A percentile compares a stretch with the other conserved stretches of the same genome.
These are phyloP conservation scores for Quercus agrifolia DNA, from an alignment of 306 rosid genomes.

Conservation along the genomic window DNA sequence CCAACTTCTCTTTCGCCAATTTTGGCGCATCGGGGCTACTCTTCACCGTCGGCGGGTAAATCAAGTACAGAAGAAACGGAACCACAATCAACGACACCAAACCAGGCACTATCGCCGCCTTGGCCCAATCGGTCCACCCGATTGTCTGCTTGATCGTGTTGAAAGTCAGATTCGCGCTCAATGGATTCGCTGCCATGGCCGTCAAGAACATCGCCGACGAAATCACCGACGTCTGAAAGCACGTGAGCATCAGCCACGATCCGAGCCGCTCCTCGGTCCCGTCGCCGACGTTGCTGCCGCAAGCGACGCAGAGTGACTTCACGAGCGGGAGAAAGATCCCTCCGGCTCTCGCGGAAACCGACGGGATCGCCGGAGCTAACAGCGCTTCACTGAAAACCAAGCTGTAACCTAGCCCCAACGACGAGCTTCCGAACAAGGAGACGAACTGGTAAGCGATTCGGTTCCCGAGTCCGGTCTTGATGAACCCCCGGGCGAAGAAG, in stretches of 20 bases:
- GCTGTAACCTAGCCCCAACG: slow-evolving; percentile 92
- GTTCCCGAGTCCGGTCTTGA: slow-evolving; percentile 92
- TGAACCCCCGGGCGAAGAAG: slow-evolving; percentile 94
- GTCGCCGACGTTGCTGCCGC: slow-evolving; percentile 92
- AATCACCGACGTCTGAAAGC: slow-evolving; percentile 92
- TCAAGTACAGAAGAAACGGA: slow-evolving; percentile 70
- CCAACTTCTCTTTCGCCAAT: slow-evolving; percentile 83
- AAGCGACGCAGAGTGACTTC: slow-evolving; percentile 82
- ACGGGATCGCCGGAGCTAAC: slow-evolving; percentile 92
- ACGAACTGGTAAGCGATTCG: slow-evolving; percentile 91
- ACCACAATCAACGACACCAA: slow-evolving; percentile 79
- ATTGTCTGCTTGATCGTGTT: slow-evolving; percentile 77
- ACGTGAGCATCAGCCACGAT: slow-evolving; percentile 96
- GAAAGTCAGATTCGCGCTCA: slow-evolving; percentile 69
- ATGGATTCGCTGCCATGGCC: slow-evolving; percentile 96
- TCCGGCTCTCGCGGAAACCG: slow-evolving; percentile 92
- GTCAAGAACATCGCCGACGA: slow-evolving; percentile 97
- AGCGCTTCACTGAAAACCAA: slow-evolving; percentile 92
- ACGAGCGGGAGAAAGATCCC: slow-evolving; percentile 92
- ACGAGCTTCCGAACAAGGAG: slow-evolving; percentile 85
- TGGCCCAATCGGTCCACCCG: slow-evolving; percentile 99
- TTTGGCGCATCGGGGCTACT: slow-evolving; percentile 92
- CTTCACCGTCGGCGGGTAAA: slow-evolving; percentile 86
- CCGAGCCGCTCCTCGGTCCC: slow-evolving; percentile 81
- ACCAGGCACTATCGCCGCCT: slow-evolving; percentile 88